These are phyloP conservation scores for Hypericum androsaemum DNA, from an alignment of 345 rosid genomes.

Conservation along the genomic window DNA sequence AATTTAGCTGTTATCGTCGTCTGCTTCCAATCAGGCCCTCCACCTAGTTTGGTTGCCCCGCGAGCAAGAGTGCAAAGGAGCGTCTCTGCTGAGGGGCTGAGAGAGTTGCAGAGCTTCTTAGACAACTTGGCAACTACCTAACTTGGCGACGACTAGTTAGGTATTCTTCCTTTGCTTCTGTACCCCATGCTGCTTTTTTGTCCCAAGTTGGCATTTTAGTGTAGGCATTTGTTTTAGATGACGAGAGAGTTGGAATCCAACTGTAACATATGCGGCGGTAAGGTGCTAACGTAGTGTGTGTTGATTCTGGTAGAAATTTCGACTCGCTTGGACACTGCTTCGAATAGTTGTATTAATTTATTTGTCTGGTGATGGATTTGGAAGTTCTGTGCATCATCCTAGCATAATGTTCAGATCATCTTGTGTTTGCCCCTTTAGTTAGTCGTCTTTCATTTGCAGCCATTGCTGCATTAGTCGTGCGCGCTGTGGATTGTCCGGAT, in stretches of 20 bases:
- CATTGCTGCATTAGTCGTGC: no score
- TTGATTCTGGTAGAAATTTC: conserved; percentile 4
- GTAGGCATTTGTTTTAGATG: conserved; percentile 17
- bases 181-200: no score
- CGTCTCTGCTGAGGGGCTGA: conserved; percentile 68
- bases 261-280: conserved; percentile 45
- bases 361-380: no score
- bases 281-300: conserved; percentile 12
- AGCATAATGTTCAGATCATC: no score
- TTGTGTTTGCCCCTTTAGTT: no score
- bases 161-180: background rate
- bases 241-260: conserved; percentile 23
- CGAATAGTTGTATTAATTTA: no score
- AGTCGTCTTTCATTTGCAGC: no score
- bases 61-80: conserved; percentile 56
- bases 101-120: conserved; percentile 62
- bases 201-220: conserved; percentile 8
- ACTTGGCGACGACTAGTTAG: conserved; percentile 14
- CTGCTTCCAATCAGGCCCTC: conserved; percentile 62
- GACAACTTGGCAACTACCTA: conserved; percentile 34
- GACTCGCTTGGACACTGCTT: no score
- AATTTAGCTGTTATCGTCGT: conserved; percentile 64
- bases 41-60: conserved; percentile 59
- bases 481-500: no score
- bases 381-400: no score